Percentiles rank a stretch among this genome's conserved stretches.
Evolutionary conservation across 2,329 filamentous ascomycete species (phyloP).

Genomic region (Paraphaeosphaeria minitans): DNA sequence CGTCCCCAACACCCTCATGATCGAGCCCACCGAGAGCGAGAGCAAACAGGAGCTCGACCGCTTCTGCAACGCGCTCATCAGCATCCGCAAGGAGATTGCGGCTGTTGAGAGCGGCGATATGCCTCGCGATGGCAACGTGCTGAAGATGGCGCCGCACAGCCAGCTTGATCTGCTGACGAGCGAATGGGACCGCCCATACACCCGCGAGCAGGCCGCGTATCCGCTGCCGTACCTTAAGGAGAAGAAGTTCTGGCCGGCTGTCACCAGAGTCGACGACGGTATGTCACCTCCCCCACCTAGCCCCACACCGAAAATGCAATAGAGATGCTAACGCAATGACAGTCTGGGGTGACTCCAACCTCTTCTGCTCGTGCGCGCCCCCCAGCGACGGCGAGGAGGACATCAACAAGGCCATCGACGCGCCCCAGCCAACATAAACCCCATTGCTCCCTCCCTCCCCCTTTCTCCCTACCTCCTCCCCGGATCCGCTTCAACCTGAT

Average conservation of each 20-base stretch:
- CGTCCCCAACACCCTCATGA: constrained; percentile 94
- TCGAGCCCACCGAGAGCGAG: constrained; percentile 95
- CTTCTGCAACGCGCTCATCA: constrained; percentile 87
- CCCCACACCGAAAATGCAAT: background rate
- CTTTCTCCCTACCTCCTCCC: too few species aligned
- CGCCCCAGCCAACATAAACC: constrained; percentile 3
- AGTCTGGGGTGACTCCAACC: constrained; percentile 89
- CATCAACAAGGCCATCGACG: constrained; percentile 25
- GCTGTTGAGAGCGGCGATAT: constrained; percentile 80
- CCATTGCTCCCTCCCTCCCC: too few species aligned
- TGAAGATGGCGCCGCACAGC: constrained; percentile 89
- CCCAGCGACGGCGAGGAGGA: constrained; percentile 59
- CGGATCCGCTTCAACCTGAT: too few species aligned
- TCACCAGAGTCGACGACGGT: constrained; percentile 88
- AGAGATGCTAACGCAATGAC: constrained; percentile 27
- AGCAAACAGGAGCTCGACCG: constrained; percentile 90
- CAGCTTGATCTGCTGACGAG: constrained; percentile 76
- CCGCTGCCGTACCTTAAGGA: constrained; percentile 80
- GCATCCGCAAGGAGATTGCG: constrained; percentile 82
- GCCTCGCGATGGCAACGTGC: constrained; percentile 77
- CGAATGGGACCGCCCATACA: constrained; percentile 84
- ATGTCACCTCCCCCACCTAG: constrained; percentile 44
- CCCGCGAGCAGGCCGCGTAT: constrained; percentile 82
- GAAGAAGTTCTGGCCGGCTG: constrained; percentile 97
- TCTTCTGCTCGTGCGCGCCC: constrained; percentile 93